phyloP scores from a whole-genome alignment of 2,329 filamentous ascomycete genomes.

The Plenodomus lindquistii region DNA sequence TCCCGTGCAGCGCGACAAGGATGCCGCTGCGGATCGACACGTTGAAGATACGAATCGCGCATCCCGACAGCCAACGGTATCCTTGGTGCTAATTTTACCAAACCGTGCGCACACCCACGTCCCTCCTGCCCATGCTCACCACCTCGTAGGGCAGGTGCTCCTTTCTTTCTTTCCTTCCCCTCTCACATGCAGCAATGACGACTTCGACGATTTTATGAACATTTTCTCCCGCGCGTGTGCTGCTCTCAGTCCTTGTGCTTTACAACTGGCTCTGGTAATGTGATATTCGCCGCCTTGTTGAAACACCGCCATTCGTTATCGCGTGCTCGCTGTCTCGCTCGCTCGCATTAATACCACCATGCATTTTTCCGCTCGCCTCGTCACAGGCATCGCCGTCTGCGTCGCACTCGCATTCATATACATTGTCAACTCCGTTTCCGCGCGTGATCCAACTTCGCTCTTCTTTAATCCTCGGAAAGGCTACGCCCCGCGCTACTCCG shows the following conservation, averaged over 20 bases:
- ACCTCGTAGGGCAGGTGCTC: background rate
- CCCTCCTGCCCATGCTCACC: constrained; percentile 1
- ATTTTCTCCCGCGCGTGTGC: background rate
- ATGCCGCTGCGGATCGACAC: background rate
- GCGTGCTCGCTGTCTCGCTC: too few relatives aligned
- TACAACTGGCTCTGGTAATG: background rate
- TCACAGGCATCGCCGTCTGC: constrained; percentile 21
- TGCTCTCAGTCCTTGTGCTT: background rate
- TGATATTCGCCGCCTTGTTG: constrained; percentile 5
- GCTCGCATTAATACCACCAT: too few relatives aligned
- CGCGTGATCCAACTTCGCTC: constrained; percentile 41
- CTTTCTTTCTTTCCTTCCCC: too few relatives aligned
- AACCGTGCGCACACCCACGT: constrained; percentile 5
- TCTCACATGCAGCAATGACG: background rate
- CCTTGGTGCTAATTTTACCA: constrained; percentile 13
- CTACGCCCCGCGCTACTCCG: constrained; percentile 39
- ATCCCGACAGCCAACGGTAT: background rate
- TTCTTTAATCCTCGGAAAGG: constrained; percentile 41
- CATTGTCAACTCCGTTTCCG: constrained; percentile 28
- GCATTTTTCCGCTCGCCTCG: constrained; percentile 27
- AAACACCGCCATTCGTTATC: background rate
- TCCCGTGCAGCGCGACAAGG: background rate
- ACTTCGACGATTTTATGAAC: constrained; percentile 13
- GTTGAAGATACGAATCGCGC: background rate
- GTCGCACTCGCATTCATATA: constrained; percentile 24